A percentile compares a stretch with the other conserved stretches of the same genome.
Conservation (phyloP, 169 alveolate species). For the Eimeria praecox region DNA sequence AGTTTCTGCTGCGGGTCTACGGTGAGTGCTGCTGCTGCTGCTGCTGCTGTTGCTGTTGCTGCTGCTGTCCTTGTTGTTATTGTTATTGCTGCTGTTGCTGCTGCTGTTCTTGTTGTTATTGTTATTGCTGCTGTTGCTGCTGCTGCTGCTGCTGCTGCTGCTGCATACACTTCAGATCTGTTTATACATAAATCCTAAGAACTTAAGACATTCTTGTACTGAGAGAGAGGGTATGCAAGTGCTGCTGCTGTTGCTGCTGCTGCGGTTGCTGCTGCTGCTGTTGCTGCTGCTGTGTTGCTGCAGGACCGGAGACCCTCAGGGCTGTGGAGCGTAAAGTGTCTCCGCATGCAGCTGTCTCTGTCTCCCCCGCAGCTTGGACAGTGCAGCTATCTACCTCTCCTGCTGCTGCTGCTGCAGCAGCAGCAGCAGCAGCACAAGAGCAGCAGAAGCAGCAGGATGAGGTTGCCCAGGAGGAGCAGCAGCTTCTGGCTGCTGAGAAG, state of each 20-base stretch:
- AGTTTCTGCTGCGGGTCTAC: slow-evolving; percentile 37
- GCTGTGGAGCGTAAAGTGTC: slow-evolving; percentile 40
- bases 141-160: not conserved
- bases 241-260: too few relatives aligned
- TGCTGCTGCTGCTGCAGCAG: slow-evolving; percentile 1
- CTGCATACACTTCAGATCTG: not conserved
- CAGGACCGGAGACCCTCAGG: slow-evolving; percentile 31
- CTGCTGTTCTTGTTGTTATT: too few relatives aligned
- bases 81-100: not conserved
- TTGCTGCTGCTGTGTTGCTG: not conserved
- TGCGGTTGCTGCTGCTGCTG: slow-evolving; percentile 1
- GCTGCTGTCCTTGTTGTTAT: not conserved
- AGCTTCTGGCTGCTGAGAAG: slow-evolving; percentile 10
- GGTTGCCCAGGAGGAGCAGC: slow-evolving; percentile 5
- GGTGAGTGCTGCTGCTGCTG: slow-evolving; percentile 38
- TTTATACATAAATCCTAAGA: too few relatives aligned
- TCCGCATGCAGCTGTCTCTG: slow-evolving; percentile 1
- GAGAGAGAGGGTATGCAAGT: too few relatives aligned
- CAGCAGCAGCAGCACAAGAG: not conserved
- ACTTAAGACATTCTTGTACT: too few relatives aligned
- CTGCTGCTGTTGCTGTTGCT: not conserved
- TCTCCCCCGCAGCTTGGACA: slow-evolving; percentile 25
- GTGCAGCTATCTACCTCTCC: not conserved
- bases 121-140: not conserved
- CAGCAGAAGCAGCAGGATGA: not conserved